phyloP scores from a whole-genome alignment of 805 yeast species.

The Saccharomycopsis fibuligera region DNA sequence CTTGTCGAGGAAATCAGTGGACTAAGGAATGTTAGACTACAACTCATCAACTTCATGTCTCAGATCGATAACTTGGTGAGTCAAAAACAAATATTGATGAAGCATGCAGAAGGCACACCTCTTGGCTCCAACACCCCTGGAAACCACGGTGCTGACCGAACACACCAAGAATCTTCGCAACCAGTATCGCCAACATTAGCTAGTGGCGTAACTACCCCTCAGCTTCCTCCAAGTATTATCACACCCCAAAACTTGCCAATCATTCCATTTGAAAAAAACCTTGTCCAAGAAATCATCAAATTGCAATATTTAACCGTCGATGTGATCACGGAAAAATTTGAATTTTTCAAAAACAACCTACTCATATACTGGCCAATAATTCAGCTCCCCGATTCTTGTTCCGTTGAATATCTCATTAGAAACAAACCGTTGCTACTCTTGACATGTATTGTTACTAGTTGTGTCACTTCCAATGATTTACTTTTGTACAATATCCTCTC shows the following conservation, averaged over 20 bases:
- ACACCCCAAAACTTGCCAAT: constrained; percentile 28
- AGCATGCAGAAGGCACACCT: background rate
- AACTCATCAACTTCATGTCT: constrained; percentile 16
- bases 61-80: constrained; percentile 19
- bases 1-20: constrained; percentile 11
- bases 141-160: constrained; percentile 24
- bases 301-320: constrained; percentile 30
- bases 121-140: constrained; percentile 11
- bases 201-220: background rate
- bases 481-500: constrained; percentile 35
- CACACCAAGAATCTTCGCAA: background rate
- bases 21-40: constrained; percentile 15
- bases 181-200: background rate
- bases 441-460: constrained; percentile 41
- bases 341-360: constrained; percentile 34
- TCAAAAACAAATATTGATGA: constrained; percentile 12
- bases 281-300: constrained; percentile 34
- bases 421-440: constrained; percentile 39
- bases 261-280: constrained; percentile 32
- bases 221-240: constrained; percentile 13
- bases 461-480: constrained; percentile 37
- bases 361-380: constrained; percentile 44
- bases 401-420: constrained; percentile 36
- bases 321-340: constrained; percentile 32
- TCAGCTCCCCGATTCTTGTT: constrained; percentile 33